Evolutionary conservation across 768 basidiomycete species (phyloP), one percentile per base, ranked within the genome.

Genomic region (Strobilomyces echinocephalus): DNA sequence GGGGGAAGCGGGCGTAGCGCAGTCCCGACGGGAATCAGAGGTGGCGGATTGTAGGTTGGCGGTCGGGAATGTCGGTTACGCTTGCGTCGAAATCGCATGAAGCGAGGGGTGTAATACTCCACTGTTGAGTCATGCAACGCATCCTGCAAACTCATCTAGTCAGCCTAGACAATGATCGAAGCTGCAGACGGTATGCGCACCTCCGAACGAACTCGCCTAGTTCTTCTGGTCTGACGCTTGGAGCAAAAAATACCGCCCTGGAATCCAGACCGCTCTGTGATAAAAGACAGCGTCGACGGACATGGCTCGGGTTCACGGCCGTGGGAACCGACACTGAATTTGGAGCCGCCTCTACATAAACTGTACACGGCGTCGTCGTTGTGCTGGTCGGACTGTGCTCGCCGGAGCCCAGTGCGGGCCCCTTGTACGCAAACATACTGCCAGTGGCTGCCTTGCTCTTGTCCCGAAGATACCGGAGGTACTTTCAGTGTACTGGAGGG

Each of bases 91-190:
- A 97, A 91, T 0, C 93, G 85, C 72, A 97, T 93, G 3, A 91
- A 94, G 65, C 97, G 95, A 2, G 85, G 78, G 0, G 87, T 88
- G 69, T 97, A 99, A 66, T 95, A 97, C 53, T 98, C 97, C 42
- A 94, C 66, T 0, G 95, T 91, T 3, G 92, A 80, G 30, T 95
- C 93, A 61, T 85, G 88, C 3, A 98, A 72, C 1, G 95, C 93
- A 59, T 88, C 84, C 69, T 95, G 91, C 12, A 99, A 79, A 66
- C 90, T 91, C 56, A 16, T 11, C 21, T 30, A 52, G 20, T 59
- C 48, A 53, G 55, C 9, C 35, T 41, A 8, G 43, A 21, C 8
- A 16, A 34, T 26, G 33, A 43, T 31, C 12, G 15, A 10, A 50
- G 49, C 30, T 33, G n/a, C n/a, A 56, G 33, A 8, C 11, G 5